Evolutionary conservation across 2,329 filamentous ascomycete genomes (phyloP), one percentile per base, ranked within the genome.

Genomic region (Fusarium sp.): DNA sequence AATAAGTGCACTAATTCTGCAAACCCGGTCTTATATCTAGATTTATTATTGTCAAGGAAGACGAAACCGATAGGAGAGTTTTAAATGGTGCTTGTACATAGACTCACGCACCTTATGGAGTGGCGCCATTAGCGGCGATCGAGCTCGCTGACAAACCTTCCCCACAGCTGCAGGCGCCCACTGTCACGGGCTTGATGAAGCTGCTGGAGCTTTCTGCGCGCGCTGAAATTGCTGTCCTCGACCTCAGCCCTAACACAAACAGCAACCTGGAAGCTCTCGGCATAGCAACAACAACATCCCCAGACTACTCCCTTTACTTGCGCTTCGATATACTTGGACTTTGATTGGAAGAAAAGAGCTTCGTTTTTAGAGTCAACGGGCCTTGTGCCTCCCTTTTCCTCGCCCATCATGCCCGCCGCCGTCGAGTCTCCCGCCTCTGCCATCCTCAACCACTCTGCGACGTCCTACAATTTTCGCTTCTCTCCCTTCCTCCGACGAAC

Each of bases 401-500:
- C 58, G 43, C 59, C 47, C 57, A 74, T 53, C 41, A 81, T 81
- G 79, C 73, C 79, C 30, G 62, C 75, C 31, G 68, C 78, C 39
- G 76, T 75, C 27, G 68, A 75, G 52, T 68, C 77, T 68, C 65
- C 77, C 68, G 75, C 79, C 69, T 58, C 77, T 71, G 80, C 82
- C 59, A 88, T 92, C 78, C 87, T 91, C 73, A 81, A 86, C 62
- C 89, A 89, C 81, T 79, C 83, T 62, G 80, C 86, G 6, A 84
- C 85, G 6, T 74, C 79, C 63, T 92, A 93, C 83, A 89, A 85
- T 73, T 97, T 98, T 85, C 89, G 89, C 80, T 97, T 98, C 86
- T 91, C 90, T 34, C 92, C 94, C 48, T 97, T 97, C 83, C 89
- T 97, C 39, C 91, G 91, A 71, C 86, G 90, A 66, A 94, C 92